Evolutionary conservation across 148 eudicot species (phyloP), one percentile per base, ranked within the genome.

Genomic region (Polygonum aviculare): DNA sequence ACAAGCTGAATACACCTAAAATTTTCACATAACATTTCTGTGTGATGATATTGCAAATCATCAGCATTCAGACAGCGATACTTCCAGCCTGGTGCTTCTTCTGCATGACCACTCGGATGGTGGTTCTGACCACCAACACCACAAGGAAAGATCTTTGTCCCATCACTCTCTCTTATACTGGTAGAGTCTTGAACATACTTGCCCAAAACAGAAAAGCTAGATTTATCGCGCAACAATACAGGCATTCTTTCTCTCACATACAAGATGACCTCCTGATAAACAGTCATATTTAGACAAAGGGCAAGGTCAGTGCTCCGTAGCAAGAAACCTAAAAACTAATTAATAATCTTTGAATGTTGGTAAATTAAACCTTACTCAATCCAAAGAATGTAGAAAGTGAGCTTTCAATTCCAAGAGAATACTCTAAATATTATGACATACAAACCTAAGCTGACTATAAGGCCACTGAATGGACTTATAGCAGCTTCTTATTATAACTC

Each of bases 131-230:
- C 44, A 41, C 69, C 39, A n/a, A n/a, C n/a, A 69, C 78, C 80
- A 26, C 75, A 22, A 78, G 52, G 52, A 40, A 38, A 40, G 12
- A 51, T 63, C 54, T 69, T 41, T 5, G 14, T 76, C 44, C 77
- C 74, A 72, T 75, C 73, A 74, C 74, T 44, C 77, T 76, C 78
- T 40, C 83, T 79, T 21, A 76, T 79, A 78, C 77, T 69, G 51
- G 44, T 62, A 41, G 59, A 54, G 74, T 86, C 81, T 36, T 78
- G 73, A 41, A 81, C 84, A 80, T 82, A 88, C 63, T 78, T 81
- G 69, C 99, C 99, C 72, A 95, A 76, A 78, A 91, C 52, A 78
- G 89, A 84, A 65, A 95, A 84, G 12, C 59, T 75, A 74, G 86
- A 88, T 81, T 84, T 88, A 74, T 92, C 92, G 77, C 87, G 94